These are phyloP conservation scores for Penicillium sp. DNA, from an alignment of 2,329 filamentous ascomycete species.

Conservation along the genomic window DNA sequence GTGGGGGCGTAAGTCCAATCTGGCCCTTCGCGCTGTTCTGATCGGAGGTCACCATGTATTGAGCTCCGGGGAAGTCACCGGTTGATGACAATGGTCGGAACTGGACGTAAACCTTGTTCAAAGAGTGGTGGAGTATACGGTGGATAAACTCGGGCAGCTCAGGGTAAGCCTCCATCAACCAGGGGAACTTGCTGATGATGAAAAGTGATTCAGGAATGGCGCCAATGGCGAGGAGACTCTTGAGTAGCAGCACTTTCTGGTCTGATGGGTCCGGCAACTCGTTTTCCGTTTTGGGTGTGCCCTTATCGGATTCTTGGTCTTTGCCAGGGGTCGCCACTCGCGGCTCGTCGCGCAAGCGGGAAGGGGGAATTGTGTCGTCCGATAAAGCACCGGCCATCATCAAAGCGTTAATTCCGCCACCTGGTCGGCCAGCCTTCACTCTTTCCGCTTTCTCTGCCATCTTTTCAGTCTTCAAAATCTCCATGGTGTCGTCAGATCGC, in stretches of 20 bases:
- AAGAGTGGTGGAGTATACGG: constrained; percentile 77
- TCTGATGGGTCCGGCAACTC: constrained; percentile 71
- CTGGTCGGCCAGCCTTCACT: constrained; percentile 68
- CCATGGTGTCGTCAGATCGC: constrained; percentile 81
- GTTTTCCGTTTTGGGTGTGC: constrained; percentile 41
- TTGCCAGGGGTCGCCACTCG: constrained; percentile 54
- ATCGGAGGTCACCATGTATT: constrained; percentile 57
- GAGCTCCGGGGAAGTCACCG: constrained; percentile 47
- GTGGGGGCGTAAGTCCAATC: constrained; percentile 59
- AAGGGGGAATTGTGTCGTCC: constrained; percentile 67
- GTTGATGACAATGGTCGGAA: constrained; percentile 48
- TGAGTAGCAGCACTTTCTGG: constrained; percentile 82
- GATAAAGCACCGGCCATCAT: constrained; percentile 81
- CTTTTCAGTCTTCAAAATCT: constrained; percentile 65
- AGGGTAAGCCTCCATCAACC: constrained; percentile 81
- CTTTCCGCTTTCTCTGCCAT: constrained; percentile 75
- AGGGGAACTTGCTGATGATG: constrained; percentile 86
- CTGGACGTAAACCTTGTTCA: constrained; percentile 69
- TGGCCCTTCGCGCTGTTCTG: constrained; percentile 68
- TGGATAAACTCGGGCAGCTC: constrained; percentile 79
- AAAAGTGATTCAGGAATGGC: constrained; percentile 91
- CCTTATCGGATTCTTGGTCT: constrained; percentile 51
- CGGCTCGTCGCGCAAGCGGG: constrained; percentile 53
- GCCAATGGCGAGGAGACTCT: constrained; percentile 83
- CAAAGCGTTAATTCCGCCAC: constrained; percentile 75